These are phyloP conservation scores for Phlyctochytrium bullatum DNA, from an alignment of 192 early-diverging fungal species.

Conservation along the genomic window DNA sequence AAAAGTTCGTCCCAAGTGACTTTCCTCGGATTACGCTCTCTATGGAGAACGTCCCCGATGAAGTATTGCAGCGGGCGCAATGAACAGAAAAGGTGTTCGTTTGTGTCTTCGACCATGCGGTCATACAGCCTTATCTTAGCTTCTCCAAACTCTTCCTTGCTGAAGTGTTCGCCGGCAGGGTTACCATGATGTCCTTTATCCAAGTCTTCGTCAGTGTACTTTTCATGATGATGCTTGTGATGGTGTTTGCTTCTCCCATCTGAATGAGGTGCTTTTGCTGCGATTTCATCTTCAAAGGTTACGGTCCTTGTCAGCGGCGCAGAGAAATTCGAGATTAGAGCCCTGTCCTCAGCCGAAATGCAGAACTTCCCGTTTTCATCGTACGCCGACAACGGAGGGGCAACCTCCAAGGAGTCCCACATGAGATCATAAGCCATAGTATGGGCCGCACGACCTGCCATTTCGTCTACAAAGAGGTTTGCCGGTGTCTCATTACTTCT, in stretches of 20 bases:
- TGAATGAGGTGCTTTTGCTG: too few species aligned
- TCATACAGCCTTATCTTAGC: slow-evolving; percentile 7
- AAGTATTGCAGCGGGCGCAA: slow-evolving; percentile 9
- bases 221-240: slow-evolving; percentile 3
- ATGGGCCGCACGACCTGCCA: too few species aligned
- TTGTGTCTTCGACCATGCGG: background rate
- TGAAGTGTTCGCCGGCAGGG: slow-evolving; percentile 1
- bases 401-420: background rate
- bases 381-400: background rate
- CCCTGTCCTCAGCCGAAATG: too few species aligned
- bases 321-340: too few species aligned
- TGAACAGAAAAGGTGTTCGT: background rate
- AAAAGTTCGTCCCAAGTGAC: slow-evolving; percentile 19
- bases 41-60: slow-evolving; percentile 16
- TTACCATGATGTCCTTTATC: too few species aligned
- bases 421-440: too few species aligned
- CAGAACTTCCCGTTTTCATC: too few species aligned
- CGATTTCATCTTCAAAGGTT: background rate
- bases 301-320: too few species aligned
- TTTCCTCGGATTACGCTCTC: slow-evolving; percentile 8
- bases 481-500: too few species aligned
- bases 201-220: background rate
- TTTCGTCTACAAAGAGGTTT: too few species aligned
- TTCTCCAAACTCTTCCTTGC: slow-evolving; percentile 8
- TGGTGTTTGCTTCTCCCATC: too few species aligned